Evolutionary conservation across 768 basidiomycete species (phyloP), one percentile per base, ranked within the genome.

Genomic region (Mycena rebaudengoi): DNA sequence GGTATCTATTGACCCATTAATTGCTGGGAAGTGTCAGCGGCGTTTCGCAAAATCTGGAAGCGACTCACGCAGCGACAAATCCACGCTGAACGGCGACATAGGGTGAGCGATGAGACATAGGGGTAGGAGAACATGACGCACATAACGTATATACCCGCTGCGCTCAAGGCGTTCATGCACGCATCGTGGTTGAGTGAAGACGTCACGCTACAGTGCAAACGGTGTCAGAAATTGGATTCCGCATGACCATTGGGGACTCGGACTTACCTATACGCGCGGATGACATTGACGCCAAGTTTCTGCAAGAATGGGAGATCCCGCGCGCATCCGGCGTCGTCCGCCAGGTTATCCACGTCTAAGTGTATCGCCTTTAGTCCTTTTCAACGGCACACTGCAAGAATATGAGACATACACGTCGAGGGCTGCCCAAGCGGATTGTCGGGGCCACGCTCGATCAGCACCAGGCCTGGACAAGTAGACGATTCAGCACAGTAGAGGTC

Each of bases 191-290:
- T 91, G 59, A 90, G 77, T 32, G 89, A 83, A 0, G 93, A 86
- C 72, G 96, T 85, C 65, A 96, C 95, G 60, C 90, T 92, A n/a
- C n/a, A n/a, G n/a, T n/a, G n/a, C n/a, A n/a, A n/a, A n/a, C n/a
- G n/a, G n/a, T n/a, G n/a, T n/a, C n/a, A n/a, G n/a, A n/a, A n/a
- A n/a, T n/a, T n/a, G n/a, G n/a, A n/a, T n/a, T n/a, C n/a, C n/a
- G n/a, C n/a, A n/a, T n/a, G n/a, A n/a, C n/a, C n/a, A n/a, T n/a
- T n/a, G n/a, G n/a, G n/a, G n/a, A n/a, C n/a, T n/a, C n/a, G n/a
- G n/a, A n/a, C n/a, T n/a, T n/a, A n/a, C n/a, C n/a, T n/a, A 82
- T 98, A 98, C 2, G 90, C 90, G 57, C 95, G 90, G 49, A 98
- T 82, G 39, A 90, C 80, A 72, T 96, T 98, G 71, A 96, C 86